A percentile compares a stretch with the other conserved stretches of the same genome.
These are phyloP conservation scores for Cutaneotrichosporon sp. DNA, from an alignment of 1,284 basidiomycete species.

Conservation along the genomic window DNA sequence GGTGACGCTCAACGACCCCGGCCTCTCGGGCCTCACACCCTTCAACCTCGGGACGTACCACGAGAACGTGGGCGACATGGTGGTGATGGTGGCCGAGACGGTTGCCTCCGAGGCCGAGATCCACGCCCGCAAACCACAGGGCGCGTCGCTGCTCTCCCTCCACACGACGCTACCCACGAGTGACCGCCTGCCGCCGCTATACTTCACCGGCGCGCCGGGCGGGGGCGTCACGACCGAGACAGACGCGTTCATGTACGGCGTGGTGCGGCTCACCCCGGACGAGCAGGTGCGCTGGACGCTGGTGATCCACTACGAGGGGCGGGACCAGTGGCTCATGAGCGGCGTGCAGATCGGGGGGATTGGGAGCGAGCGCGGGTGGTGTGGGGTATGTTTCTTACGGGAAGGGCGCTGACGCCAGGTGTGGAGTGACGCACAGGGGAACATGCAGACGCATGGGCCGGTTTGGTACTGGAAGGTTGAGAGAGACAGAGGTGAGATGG, in stretches of 20 bases:
- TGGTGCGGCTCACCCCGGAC: neutral
- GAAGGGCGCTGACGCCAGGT: neutral
- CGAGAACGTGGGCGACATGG: constrained; percentile 47
- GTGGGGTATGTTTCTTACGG: constrained; percentile 32
- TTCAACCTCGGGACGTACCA: constrained; percentile 40
- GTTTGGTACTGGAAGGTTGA: constrained; percentile 1
- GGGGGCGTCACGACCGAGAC: too few species aligned
- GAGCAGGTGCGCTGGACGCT: neutral
- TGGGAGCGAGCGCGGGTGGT: constrained; percentile 39
- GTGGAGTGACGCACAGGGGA: neutral
- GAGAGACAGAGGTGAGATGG: neutral
- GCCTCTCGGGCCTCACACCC: constrained; percentile 22
- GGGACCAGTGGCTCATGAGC: neutral
- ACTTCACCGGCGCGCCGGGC: constrained; percentile 33
- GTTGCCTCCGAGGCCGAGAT: constrained; percentile 17
- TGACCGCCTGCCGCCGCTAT: constrained; percentile 38
- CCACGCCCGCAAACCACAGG: constrained; percentile 6
- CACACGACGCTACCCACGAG: constrained; percentile 34
- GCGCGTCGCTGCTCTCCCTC: constrained; percentile 23
- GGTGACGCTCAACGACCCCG: constrained; percentile 43
- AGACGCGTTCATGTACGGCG: neutral
- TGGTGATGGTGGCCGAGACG: constrained; percentile 31
- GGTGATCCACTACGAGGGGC: neutral
- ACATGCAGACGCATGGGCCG: neutral
- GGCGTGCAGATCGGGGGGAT: constrained; percentile 43